Conservation (phyloP, 2,329 filamentous ascomycete species). For the Colletotrichum musae region DNA sequence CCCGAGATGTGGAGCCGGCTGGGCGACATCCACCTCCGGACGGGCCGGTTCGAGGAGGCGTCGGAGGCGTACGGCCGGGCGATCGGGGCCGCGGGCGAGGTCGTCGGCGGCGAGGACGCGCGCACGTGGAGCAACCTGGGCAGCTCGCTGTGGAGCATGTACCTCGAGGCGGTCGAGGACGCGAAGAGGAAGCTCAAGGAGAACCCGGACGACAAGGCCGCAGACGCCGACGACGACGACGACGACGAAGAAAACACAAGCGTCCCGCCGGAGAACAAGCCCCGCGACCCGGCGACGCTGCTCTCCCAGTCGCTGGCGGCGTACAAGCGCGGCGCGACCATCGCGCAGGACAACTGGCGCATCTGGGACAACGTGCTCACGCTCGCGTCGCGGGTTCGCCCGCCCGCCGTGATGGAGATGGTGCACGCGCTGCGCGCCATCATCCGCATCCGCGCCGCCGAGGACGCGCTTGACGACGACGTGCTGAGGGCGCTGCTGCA, state of each 20-base stretch:
- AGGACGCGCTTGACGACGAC: slow-evolving; percentile 82
- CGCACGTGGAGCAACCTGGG: slow-evolving; percentile 97
- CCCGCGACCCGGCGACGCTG: slow-evolving; percentile 70
- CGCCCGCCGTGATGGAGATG: slow-evolving; percentile 82
- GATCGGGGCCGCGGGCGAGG: slow-evolving; percentile 73
- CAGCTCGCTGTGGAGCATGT: slow-evolving; percentile 82
- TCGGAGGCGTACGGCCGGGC: slow-evolving; percentile 87
- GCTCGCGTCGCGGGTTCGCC: slow-evolving; percentile 82
- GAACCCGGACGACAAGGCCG: slow-evolving; percentile 24
- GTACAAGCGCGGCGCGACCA: slow-evolving; percentile 86
- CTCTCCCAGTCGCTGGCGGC: slow-evolving; percentile 84
- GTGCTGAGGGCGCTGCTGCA: slow-evolving; percentile 81
- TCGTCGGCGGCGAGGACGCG: slow-evolving; percentile 87
- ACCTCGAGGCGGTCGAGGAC: slow-evolving; percentile 65
- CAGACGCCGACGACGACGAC: slow-evolving; percentile 45
- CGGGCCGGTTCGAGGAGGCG: slow-evolving; percentile 83
- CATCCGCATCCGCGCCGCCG: slow-evolving; percentile 82
- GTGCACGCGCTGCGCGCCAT: slow-evolving; percentile 82
- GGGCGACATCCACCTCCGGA: slow-evolving; percentile 87
- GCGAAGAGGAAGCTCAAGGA: slow-evolving; percentile 43
- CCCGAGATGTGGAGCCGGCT: slow-evolving; percentile 90
- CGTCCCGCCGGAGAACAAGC: slow-evolving; percentile 28
- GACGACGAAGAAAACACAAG: slow-evolving; percentile 12
- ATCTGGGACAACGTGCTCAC: slow-evolving; percentile 99
- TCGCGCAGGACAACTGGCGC: slow-evolving; percentile 88